Base-by-base conservation (phyloP, 2,329 filamentous ascomycete species). In the Ascochyta viciae-villosae region DNA sequence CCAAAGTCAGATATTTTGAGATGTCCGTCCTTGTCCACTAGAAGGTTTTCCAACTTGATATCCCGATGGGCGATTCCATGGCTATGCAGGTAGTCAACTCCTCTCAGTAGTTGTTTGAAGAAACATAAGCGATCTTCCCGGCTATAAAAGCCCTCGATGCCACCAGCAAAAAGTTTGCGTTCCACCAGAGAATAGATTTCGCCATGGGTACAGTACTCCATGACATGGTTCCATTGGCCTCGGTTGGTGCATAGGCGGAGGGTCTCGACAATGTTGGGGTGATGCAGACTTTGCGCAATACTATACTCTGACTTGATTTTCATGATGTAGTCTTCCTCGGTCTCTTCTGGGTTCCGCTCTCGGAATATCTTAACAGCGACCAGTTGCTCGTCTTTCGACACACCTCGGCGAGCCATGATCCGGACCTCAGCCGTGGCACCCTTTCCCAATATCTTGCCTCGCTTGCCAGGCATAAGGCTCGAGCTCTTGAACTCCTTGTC, bases 1-100 rank as follows among this genome's bases (percentile, higher is more conserved):
- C 92, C 92, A 77, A 96, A 96, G 74, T 96, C 92, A 45, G 91
- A 92, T 57, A 96, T 93, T 78, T 96, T 96, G 52, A 96, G 82
- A 73, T 91, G 89, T 70, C 91, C 91, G 55, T 92, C 86, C 65
- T 86, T 87, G 42, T 87, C 89, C 57, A 96, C 83, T 29, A 96
- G 82, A 23, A 96, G 80, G 66, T 96, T 96, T 74, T 96, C 92
- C 10, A 93, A 83, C 77, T 96, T 96, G 78, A 96, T 90, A 66
- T 96, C 92, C 44, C 92, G 89, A 76, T 96, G 92, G 1, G 92
- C 92, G 70, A 96, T 93, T 54, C 92, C 92, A 67, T 94, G 87
- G 57, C 81, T 81, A 75, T 96, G 92, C 22, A 96, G 81, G 71
- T 96, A 95, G 67, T 87, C 83, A 60, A 96, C 85, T 16, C 92